Conservation (phyloP, 2,329 filamentous ascomycete species). For the Stylonectria norvegica region DNA sequence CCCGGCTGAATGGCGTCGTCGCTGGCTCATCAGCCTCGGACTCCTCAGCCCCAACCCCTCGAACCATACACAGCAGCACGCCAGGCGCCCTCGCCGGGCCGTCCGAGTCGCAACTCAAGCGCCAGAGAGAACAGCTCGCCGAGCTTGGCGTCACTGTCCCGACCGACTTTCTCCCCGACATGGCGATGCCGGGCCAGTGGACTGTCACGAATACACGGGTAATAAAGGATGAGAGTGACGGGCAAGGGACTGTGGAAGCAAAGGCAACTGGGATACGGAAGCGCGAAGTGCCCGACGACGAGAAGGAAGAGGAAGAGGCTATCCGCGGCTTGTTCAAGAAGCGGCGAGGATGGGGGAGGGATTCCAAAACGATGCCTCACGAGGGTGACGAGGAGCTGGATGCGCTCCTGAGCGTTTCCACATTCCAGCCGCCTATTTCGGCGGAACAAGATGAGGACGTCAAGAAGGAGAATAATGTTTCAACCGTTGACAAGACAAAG, state of each 20-base stretch:
- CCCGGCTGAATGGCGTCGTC: conserved; percentile 76
- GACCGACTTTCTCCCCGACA: conserved; percentile 69
- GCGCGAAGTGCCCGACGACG: conserved; percentile 56
- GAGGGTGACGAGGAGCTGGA: conserved; percentile 59
- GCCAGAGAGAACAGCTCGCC: conserved; percentile 82
- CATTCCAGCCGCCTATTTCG: conserved; percentile 21
- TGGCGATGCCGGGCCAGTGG: conserved; percentile 91
- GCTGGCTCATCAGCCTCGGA: conserved; percentile 38
- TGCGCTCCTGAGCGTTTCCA: conserved; percentile 48
- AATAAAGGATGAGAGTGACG: conserved; percentile 44
- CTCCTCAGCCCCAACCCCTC: conserved; percentile 12
- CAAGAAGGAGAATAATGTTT: conserved; percentile 27
- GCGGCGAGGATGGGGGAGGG: conserved; percentile 52
- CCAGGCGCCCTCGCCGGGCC: conserved; percentile 13
- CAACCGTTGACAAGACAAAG: conserved; percentile 2
- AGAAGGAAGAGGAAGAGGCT: conserved; percentile 58
- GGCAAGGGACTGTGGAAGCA: conserved; percentile 40
- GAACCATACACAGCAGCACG: conserved; percentile 2
- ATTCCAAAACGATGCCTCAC: conserved; percentile 46
- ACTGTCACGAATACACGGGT: conserved; percentile 64
- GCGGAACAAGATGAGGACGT: conserved; percentile 22
- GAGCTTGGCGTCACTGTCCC: conserved; percentile 85
- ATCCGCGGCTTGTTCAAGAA: conserved; percentile 60
- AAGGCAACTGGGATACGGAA: conserved; percentile 60
- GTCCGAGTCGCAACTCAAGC: conserved; percentile 65